Base-by-base conservation (phyloP, 2,329 filamentous ascomycete genomes). In the Bipolaris cookei region DNA sequence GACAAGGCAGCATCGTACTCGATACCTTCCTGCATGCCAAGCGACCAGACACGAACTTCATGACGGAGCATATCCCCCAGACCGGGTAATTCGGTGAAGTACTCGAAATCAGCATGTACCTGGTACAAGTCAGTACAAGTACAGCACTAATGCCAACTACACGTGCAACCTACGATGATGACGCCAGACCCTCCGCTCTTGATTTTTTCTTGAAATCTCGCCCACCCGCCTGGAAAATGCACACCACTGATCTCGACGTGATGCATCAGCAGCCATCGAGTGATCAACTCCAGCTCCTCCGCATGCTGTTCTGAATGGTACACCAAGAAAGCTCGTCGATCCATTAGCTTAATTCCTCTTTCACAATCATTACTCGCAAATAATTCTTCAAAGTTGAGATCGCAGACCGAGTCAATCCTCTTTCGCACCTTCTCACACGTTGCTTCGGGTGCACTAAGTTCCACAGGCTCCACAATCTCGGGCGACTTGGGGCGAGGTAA, bases 51-150 rank as follows among this genome's bases (percentile, higher is more conserved):
- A 7, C 68, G 65, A 25, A 71, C 61, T 30, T 66, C 54, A 10
- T 58, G 51, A n/a, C 56, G 56, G 3, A 78, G 71, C 3, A 77
- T 41, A 5, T 70, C 43, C 13, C 75, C 68, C 20, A 79, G 69
- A 1, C 63, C 63, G 5, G 73, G 70, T 0, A 79, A 63, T 13
- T 69, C 56, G 41, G 66, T 70, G 16, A 74, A 71, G 2, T 51
- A 51, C 1, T 69, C 69, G 32, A 76, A 71, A 10, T 75, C 71
- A 2, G 76, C 56, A 68, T 69, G 65, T 60, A 51, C 43, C 78
- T 68, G 39, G 0, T 7, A 18, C 21, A 1, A 25, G 25, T 68
- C 25, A 71, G 67, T 32, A 7, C 10, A 8, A 71, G 67, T 32
- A 7, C 10, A 8, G 13, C 14, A 8, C n/a, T 6, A 4, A n/a